Evolutionary conservation across 768 basidiomycete species (phyloP).

Genomic region (Macrolepiota fuliginosa): DNA sequence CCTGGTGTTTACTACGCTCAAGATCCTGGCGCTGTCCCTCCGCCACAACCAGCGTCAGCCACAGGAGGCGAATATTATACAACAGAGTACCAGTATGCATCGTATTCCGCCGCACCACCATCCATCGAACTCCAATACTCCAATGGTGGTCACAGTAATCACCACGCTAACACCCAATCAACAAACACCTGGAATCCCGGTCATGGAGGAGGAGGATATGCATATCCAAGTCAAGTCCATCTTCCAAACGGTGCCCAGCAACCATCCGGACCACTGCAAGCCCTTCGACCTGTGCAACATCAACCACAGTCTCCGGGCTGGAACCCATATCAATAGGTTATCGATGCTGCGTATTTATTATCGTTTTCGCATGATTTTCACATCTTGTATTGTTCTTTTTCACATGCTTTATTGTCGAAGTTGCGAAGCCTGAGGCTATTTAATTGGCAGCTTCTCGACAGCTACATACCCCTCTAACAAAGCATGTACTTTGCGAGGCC

Average conservation of each 20-base stretch:
- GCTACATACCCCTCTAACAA: not conserved
- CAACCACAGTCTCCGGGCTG: slow-evolving; percentile 1
- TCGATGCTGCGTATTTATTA: not conserved
- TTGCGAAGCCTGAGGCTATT: not conserved
- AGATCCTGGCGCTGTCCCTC: not conserved
- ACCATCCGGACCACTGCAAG: not conserved
- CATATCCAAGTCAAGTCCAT: not conserved
- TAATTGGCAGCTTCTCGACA: not conserved
- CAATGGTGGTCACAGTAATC: not conserved
- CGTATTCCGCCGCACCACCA: not conserved
- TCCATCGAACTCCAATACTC: not conserved
- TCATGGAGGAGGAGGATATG: not conserved
- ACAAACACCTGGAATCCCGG: not conserved
- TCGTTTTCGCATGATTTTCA: not conserved
- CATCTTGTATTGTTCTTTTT: not conserved
- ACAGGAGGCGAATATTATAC: not conserved
- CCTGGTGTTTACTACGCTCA: not conserved
- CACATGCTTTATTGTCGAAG: slow-evolving; percentile 2
- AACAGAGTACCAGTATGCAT: not conserved
- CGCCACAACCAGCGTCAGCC: not conserved
- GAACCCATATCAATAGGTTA: slow-evolving; percentile 2
- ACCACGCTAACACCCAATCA: not conserved
- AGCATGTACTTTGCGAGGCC: not conserved
- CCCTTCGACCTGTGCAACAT: not conserved
- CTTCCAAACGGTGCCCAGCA: slow-evolving; percentile 3